Evolutionary conservation across 768 basidiomycete genomes (phyloP).

Genomic region (Mycena haematopus): DNA sequence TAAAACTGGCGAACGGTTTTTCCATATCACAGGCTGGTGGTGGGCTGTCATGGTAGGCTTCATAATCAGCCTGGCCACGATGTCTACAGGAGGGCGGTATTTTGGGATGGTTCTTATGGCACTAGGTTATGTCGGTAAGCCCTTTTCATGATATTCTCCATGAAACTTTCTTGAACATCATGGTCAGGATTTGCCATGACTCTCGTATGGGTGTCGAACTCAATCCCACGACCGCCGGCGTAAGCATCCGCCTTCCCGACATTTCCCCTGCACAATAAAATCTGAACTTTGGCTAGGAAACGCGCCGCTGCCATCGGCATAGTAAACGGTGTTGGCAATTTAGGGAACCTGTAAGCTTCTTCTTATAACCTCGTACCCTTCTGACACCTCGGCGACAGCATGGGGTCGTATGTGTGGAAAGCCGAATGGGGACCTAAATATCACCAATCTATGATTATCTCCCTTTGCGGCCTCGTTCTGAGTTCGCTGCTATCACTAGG

Average conservation of each 20-base stretch:
- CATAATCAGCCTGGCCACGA: constrained; percentile 64
- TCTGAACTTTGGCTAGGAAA: constrained; percentile 38
- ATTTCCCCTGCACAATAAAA: not conserved
- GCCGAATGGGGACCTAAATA: constrained; percentile 64
- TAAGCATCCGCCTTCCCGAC: constrained; percentile 33
- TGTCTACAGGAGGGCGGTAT: constrained; percentile 59
- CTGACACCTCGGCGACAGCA: constrained; percentile 39
- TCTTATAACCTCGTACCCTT: not conserved
- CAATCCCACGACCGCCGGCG: constrained; percentile 65
- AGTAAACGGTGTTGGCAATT: constrained; percentile 64
- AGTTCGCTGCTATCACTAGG: constrained; percentile 39
- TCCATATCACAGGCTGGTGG: constrained; percentile 64
- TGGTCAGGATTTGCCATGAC: constrained; percentile 50
- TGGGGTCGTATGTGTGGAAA: constrained; percentile 69
- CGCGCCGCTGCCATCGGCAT: constrained; percentile 65
- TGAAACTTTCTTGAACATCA: not conserved
- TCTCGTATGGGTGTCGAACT: constrained; percentile 68
- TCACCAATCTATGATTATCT: constrained; percentile 66
- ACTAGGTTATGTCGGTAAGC: constrained; percentile 50
- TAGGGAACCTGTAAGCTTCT: constrained; percentile 58
- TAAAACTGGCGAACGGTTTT: constrained; percentile 67
- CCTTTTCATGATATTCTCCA: not conserved
- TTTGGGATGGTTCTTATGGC: constrained; percentile 71
- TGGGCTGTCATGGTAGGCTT: constrained; percentile 68
- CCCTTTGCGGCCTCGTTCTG: constrained; percentile 30